Percentiles rank a stretch among this genome's conserved stretches.
Evolutionary conservation across 768 basidiomycete genomes (phyloP).

Genomic region (Termitomyces sp.): DNA sequence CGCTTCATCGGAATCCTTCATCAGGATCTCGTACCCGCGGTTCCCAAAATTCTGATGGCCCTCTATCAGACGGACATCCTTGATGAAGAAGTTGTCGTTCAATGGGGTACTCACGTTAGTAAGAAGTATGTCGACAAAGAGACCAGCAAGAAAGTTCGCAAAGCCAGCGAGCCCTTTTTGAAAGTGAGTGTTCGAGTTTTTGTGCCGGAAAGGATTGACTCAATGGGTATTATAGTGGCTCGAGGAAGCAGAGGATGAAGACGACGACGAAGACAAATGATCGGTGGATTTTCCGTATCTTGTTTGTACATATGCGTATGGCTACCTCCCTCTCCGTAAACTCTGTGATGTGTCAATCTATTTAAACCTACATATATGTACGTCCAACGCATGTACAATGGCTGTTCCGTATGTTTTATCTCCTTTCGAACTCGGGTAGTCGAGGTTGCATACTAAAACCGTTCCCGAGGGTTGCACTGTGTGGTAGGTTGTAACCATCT

Average conservation of each 20-base stretch:
- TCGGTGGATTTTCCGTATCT: background rate
- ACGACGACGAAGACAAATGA: constrained; percentile 40
- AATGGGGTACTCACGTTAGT: constrained; percentile 96
- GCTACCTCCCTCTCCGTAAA: background rate
- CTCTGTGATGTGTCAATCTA: background rate
- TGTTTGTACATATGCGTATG: background rate
- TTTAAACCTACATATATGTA: too few relatives aligned
- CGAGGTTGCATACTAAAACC: too few relatives aligned
- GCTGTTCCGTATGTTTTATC: too few relatives aligned
- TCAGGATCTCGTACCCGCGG: constrained; percentile 63
- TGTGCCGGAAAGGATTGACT: background rate
- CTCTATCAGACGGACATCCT: constrained; percentile 91
- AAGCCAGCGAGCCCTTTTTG: constrained; percentile 93
- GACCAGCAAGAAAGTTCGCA: constrained; percentile 91
- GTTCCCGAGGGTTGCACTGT: too few relatives aligned
- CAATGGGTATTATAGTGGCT: constrained; percentile 61
- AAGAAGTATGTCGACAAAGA: constrained; percentile 97
- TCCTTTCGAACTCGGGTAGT: too few relatives aligned
- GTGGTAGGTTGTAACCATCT: too few relatives aligned
- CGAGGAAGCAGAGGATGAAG: constrained; percentile 82
- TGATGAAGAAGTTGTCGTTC: constrained; percentile 84
- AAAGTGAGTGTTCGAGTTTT: constrained; percentile 48
- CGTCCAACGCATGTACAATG: too few relatives aligned
- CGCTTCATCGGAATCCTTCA: constrained; percentile 72
- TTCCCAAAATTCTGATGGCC: constrained; percentile 92